These are phyloP conservation scores for Plasmodium gonderi DNA, from an alignment of 169 alveolate genomes.

Conservation along the genomic window DNA sequence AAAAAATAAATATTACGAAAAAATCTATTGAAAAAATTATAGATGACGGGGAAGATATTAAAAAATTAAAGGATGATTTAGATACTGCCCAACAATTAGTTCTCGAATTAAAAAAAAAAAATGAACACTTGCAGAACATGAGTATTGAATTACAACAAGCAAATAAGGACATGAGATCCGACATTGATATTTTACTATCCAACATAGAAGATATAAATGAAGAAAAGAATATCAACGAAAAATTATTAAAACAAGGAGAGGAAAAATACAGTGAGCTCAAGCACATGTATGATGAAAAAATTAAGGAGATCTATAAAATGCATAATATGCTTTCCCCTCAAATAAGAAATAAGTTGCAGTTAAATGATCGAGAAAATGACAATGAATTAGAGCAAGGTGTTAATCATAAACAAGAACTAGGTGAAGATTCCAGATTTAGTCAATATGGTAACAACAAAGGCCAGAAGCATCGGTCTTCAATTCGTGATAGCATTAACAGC, in stretches of 20 bases:
- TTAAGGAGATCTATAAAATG: constrained; percentile 19
- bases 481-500: neutral
- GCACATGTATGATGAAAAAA: constrained; percentile 17
- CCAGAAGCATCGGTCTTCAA: too few relatives aligned
- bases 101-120: constrained; percentile 15
- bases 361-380: neutral
- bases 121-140: constrained; percentile 26
- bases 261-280: constrained; percentile 42
- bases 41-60: constrained; percentile 63
- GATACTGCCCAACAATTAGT: constrained; percentile 32
- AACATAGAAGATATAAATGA: constrained; percentile 50
- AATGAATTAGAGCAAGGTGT: too few relatives aligned
- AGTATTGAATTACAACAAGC: constrained; percentile 31
- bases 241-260: neutral
- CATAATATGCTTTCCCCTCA: neutral
- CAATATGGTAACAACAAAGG: too few relatives aligned
- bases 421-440: too few relatives aligned
- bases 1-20: constrained; percentile 38
- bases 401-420: too few relatives aligned
- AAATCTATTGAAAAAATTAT: constrained; percentile 52
- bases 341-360: constrained; percentile 32
- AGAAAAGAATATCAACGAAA: constrained; percentile 15
- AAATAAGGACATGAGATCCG: constrained; percentile 49
- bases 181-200: constrained; percentile 36
- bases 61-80: constrained; percentile 33